phyloP scores from a whole-genome alignment of 768 basidiomycete genomes.

The Xerocomellus intermedius region DNA sequence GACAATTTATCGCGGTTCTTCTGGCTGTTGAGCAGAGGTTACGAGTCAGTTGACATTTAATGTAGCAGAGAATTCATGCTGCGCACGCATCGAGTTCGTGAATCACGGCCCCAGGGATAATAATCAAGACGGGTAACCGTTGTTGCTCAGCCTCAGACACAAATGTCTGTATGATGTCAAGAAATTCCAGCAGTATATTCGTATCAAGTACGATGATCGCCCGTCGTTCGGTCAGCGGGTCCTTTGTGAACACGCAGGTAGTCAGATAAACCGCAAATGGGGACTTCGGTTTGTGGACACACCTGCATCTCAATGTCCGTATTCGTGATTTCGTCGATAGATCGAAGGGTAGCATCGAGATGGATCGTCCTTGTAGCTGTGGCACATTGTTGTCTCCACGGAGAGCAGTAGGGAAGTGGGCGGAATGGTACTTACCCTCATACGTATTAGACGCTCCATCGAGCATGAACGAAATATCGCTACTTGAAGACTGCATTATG shows the following conservation, averaged over 20 bases:
- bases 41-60: background rate
- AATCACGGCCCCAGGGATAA: conserved; percentile 75
- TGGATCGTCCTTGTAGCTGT: conserved; percentile 11
- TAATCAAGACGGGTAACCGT: conserved; percentile 50
- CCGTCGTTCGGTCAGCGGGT: conserved; percentile 40
- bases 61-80: background rate
- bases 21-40: conserved; percentile 28
- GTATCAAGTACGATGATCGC: conserved; percentile 71
- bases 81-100: conserved; percentile 73
- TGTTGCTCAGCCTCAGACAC: conserved; percentile 56
- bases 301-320: conserved; percentile 77
- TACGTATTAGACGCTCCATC: background rate
- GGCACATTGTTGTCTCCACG: background rate
- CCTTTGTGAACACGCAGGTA: conserved; percentile 27
- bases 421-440: conserved; percentile 10
- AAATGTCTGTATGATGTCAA: conserved; percentile 63
- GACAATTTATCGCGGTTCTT: conserved; percentile 43
- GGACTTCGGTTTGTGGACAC: conserved; percentile 16
- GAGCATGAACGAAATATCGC: background rate
- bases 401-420: background rate
- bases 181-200: conserved; percentile 69
- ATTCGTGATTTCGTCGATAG: conserved; percentile 56
- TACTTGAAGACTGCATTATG: conserved; percentile 5
- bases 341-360: conserved; percentile 43
- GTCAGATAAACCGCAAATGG: background rate